Evolutionary conservation across 331 rosid species (phyloP), one percentile per base, ranked within the genome.

Genomic region (Malus hybrid): DNA sequence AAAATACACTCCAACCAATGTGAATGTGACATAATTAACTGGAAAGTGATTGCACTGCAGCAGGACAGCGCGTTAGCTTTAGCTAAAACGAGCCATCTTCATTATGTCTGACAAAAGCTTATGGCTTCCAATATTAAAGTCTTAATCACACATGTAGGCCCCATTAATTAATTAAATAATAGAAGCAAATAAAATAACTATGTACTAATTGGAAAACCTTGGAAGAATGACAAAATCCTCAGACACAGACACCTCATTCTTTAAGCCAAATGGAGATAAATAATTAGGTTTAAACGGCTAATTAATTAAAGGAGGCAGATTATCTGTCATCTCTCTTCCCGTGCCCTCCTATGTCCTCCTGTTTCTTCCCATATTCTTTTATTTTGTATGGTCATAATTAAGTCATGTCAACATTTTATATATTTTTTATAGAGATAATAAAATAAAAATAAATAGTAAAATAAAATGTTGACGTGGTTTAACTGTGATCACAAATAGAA

Each of bases 191-290:
- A 68, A 24, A 59, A 4, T 28, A 34, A 16, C 27, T 10, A 27
- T 33, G 18, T 10, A 39, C 54, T 36, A 54, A 67, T 18, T 7
- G 52, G 59, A 66, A 59, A 57, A 62, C 39, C n/a, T 61, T 39
- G 55, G 65, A 57, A 66, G 81, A 76, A 57, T 59, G 73, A 29
- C 75, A 60, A 76, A 76, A 81, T 71, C 81, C 78, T 34, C 39
- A 44, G 29, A 46, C 71, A 65, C 29, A 24, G n/a, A 76, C 42
- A 24, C 64, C 75, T 19, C 66, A 32, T 31, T 71, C 29, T 81
- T 71, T 13, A 71, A 55, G 10, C 13, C 39, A 42, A 70, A 7
- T 44, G 22, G 56, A 8, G 33, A 64, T 27, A 52, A 24, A 62
- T 24, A 62, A 70, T 7, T 22, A 56, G 19, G 19, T 42, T 36